A percentile compares a stretch with the other conserved stretches of the same genome.
phyloP scores from a whole-genome alignment of 306 rosid genomes.

The Castanea crenata region DNA sequence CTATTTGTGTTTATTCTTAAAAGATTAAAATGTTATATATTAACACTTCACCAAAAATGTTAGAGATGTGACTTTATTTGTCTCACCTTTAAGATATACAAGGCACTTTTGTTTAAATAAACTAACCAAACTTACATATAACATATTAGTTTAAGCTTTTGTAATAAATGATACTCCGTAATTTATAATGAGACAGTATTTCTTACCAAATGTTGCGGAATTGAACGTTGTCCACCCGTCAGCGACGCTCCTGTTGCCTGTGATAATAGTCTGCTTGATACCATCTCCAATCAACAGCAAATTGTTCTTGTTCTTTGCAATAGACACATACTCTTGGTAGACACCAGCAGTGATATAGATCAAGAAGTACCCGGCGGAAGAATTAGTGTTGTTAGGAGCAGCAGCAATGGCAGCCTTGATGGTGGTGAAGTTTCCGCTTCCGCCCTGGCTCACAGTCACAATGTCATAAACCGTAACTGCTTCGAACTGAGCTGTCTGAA shows the following conservation, averaged over 20 bases:
- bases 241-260: constrained; percentile 62
- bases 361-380: constrained; percentile 52
- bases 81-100: no score
- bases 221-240: constrained; percentile 79
- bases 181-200: background rate
- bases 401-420: constrained; percentile 63
- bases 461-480: constrained; percentile 46
- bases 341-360: constrained; percentile 54
- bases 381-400: constrained; percentile 58
- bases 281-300: constrained; percentile 84
- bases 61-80: no score
- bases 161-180: background rate
- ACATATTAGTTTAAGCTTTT: background rate
- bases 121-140: background rate
- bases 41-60: no score
- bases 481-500: constrained; percentile 12
- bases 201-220: constrained; percentile 72
- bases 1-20: no score
- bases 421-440: constrained; percentile 61
- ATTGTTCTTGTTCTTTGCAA: constrained; percentile 55
- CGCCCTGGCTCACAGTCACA: constrained; percentile 62
- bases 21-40: no score
- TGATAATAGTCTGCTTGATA: constrained; percentile 60
- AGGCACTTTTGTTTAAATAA: no score
- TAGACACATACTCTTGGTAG: constrained; percentile 69